Evolutionary conservation across 768 basidiomycete species (phyloP), one percentile per base, ranked within the genome.

Genomic region (Lactarius pseudohatsudake): DNA sequence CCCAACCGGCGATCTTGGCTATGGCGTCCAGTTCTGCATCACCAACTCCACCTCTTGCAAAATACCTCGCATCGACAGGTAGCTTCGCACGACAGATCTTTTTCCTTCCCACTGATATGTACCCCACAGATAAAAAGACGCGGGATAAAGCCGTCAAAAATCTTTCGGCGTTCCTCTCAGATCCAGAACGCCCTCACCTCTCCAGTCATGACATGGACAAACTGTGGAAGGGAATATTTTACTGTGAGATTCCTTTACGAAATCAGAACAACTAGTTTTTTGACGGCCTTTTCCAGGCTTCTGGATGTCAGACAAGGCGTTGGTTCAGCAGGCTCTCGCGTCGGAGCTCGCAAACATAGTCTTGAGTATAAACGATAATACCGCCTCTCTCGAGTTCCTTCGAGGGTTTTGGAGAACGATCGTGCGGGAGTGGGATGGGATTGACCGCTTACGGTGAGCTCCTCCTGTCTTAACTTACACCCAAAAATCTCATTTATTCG

Each of bases 291-390:
- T 43, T 65, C 34, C 47, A 97, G 96, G 96, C 75, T 98, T 95
- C 78, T 99, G 96, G 96, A 98, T 98, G 95, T 98, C 96, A 11
- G 96, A 99, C 78, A 99, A 98, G 75, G 96, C 96, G 4, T 83
- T 96, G 10, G 91, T 98, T 9, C 96, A 98, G 75, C 96, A 98
- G 75, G 89, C 88, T 16, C 83, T 99, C 18, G 94, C 96, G 0
- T 81, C 83, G 18, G 92, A 95, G 71, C 78, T 99, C 45, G 91
- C 96, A 20, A 87, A 93, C 69, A 80, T 98, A 45, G 73, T 95
- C 6, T 78, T 98, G 57, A 83, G 81, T 11, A 92, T 96, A 54
- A 79, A 84, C 32, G 77, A 81, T 65, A 78, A 81, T 2, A 65
- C 80, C 28, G 78, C 86, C 50, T 85, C 94, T 2, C 77, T 98